A percentile compares a stretch with the other conserved stretches of the same genome.
Conservation (phyloP, 2,329 filamentous ascomycete genomes). For the Sclerotinia trifoliorum region DNA sequence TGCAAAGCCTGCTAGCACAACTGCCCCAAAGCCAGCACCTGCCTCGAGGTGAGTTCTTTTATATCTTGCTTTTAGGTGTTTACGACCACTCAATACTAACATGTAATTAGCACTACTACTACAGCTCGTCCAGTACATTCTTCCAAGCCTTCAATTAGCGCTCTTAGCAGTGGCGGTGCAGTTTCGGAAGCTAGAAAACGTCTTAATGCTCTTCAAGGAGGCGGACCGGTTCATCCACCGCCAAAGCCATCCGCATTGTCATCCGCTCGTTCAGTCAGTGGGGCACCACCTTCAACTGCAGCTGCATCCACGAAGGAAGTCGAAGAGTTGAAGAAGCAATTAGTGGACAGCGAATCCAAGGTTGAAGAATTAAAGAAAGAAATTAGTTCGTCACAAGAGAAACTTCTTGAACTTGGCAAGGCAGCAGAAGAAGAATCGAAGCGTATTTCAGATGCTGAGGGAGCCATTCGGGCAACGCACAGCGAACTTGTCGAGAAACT, state of each 20-base stretch:
- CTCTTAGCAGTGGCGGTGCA: constrained; percentile 36
- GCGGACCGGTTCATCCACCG: constrained; percentile 38
- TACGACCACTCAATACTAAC: neutral
- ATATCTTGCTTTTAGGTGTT: neutral
- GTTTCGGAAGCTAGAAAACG: constrained; percentile 56
- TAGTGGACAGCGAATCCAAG: constrained; percentile 57
- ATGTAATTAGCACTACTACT: constrained; percentile 37
- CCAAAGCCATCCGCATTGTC: constrained; percentile 39
- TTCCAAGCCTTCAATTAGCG: constrained; percentile 39
- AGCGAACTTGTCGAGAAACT: constrained; percentile 48
- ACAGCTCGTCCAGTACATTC: constrained; percentile 39
- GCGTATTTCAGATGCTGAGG: constrained; percentile 43
- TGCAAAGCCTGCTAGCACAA: constrained; percentile 42
- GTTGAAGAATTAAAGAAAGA: constrained; percentile 57
- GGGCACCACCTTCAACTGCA: constrained; percentile 21
- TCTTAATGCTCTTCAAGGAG: constrained; percentile 50
- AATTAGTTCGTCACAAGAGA: constrained; percentile 55
- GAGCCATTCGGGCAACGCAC: constrained; percentile 46
- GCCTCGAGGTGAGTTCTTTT: constrained; percentile 29
- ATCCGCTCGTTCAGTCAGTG: constrained; percentile 43
- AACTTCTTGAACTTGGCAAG: constrained; percentile 54
- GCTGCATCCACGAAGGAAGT: constrained; percentile 37
- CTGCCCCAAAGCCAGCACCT: constrained; percentile 37
- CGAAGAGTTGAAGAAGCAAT: constrained; percentile 59
- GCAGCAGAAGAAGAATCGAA: constrained; percentile 48